These are phyloP conservation scores for Schoenoplectus triqueter DNA, from an alignment of 202 grass and related monocot species.

Conservation along the genomic window DNA sequence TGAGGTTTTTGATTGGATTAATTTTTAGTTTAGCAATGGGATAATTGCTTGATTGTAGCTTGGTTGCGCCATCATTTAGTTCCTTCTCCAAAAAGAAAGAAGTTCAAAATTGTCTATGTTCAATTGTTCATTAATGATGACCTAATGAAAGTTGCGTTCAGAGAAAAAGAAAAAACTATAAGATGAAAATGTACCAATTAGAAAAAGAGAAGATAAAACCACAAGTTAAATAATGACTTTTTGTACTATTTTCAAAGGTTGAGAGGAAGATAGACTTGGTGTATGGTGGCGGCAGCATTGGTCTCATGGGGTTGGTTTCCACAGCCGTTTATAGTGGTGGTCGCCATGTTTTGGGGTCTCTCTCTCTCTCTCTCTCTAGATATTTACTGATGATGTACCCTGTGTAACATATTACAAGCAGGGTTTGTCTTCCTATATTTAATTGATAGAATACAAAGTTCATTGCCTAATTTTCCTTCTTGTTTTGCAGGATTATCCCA, in stretches of 20 bases:
- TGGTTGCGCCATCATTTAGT: background rate
- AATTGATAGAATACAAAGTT: constrained; percentile 31
- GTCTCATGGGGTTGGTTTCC: constrained; percentile 72
- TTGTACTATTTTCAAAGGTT: constrained; percentile 35
- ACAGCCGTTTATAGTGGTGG: constrained; percentile 59
- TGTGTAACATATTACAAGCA: too few species aligned
- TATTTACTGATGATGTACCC: background rate
- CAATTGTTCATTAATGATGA: background rate
- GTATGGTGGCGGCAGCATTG: constrained; percentile 73
- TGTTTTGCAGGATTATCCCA: constrained; percentile 55
- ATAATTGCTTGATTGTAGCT: background rate
- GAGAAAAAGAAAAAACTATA: background rate
- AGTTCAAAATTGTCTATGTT: too few species aligned
- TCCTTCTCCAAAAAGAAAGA: too few species aligned
- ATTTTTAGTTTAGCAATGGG: background rate
- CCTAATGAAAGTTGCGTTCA: background rate
- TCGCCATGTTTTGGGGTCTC: constrained; percentile 56
- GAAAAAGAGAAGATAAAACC: background rate
- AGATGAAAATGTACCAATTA: background rate
- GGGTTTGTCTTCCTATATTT: background rate
- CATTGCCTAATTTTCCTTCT: background rate
- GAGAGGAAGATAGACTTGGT: constrained; percentile 66
- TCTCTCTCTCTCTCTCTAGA: constrained; percentile 29
- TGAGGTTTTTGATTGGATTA: background rate
- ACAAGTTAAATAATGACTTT: background rate